These are phyloP conservation scores for Umbilicus rupestris DNA, from an alignment of 164 flowering plant genomes.

Conservation along the genomic window DNA sequence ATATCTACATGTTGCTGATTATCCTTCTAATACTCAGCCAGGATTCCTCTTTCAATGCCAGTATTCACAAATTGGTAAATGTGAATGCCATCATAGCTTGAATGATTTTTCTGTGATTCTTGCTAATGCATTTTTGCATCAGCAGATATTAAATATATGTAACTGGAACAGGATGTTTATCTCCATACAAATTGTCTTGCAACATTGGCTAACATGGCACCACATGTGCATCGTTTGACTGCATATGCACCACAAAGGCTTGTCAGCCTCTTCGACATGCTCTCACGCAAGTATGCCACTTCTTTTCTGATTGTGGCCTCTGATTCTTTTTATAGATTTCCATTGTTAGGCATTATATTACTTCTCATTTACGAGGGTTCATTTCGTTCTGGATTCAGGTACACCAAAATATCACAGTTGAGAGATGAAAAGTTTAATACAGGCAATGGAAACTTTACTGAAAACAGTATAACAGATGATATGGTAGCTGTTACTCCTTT, in stretches of 20 bases:
- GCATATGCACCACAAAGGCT: constrained; percentile 95
- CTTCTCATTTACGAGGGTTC: background rate
- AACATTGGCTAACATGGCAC: constrained; percentile 96
- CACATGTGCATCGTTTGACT: constrained; percentile 83
- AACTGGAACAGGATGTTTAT: constrained; percentile 71
- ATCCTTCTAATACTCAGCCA: constrained; percentile 95
- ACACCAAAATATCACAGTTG: constrained; percentile 55
- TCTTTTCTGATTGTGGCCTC: background rate
- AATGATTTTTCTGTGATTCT: background rate
- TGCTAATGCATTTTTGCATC: constrained; percentile 9
- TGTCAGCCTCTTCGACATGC: constrained; percentile 95
- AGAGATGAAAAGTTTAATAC: constrained; percentile 53
- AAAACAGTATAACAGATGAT: constrained; percentile 40
- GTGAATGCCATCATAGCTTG: background rate
- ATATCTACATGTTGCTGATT: constrained; percentile 92
- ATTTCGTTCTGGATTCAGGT: constrained; percentile 27
- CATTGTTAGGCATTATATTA: background rate
- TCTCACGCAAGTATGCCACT: constrained; percentile 78
- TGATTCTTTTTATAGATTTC: background rate
- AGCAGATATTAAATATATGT: constrained; percentile 44
- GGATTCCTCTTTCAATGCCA: constrained; percentile 92
- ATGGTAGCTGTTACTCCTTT: constrained; percentile 31
- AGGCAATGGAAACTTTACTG: constrained; percentile 32
- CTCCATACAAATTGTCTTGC: constrained; percentile 96
- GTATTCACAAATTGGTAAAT: constrained; percentile 84